These are phyloP conservation scores for Trametes hirsuta DNA, from an alignment of 1,284 basidiomycete species.

Conservation along the genomic window DNA sequence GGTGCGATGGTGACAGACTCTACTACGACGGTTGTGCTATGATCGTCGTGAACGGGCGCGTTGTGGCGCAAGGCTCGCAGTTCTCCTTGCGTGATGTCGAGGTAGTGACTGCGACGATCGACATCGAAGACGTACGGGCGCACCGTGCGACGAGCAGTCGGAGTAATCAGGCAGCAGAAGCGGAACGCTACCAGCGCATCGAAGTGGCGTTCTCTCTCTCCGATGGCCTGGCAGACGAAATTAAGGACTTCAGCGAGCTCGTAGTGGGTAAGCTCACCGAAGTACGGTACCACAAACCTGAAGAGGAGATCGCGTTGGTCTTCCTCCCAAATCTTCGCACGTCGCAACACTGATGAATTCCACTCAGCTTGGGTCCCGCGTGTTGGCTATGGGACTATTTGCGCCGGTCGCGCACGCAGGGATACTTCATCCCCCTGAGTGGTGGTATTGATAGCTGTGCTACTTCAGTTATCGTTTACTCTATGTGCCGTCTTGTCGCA, in stretches of 20 bases:
- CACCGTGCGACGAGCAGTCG: constrained; percentile 83
- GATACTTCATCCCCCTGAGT: constrained; percentile 95
- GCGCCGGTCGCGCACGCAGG: constrained; percentile 89
- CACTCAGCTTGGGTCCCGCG: constrained; percentile 85
- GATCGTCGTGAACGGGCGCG: constrained; percentile 92
- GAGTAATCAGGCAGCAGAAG: constrained; percentile 85
- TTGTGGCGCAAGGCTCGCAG: constrained; percentile 94
- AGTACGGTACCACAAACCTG: constrained; percentile 84
- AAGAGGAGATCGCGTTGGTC: constrained; percentile 96
- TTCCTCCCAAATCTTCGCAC: background rate
- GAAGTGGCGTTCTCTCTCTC: constrained; percentile 80
- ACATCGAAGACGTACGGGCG: constrained; percentile 92
- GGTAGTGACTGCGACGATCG: constrained; percentile 93
- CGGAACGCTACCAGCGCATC: constrained; percentile 77
- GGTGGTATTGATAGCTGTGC: constrained; percentile 99
- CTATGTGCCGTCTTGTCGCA: constrained; percentile 92
- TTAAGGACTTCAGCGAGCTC: constrained; percentile 44
- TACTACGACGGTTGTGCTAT: constrained; percentile 98
- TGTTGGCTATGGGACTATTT: constrained; percentile 99
- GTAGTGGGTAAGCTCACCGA: constrained; percentile 48
- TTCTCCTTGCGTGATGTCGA: constrained; percentile 97
- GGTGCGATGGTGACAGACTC: constrained; percentile 95
- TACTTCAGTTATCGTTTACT: constrained; percentile 93
- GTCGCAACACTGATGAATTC: too few relatives aligned
- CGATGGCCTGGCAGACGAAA: constrained; percentile 69